Conservation (phyloP, 2,329 filamentous ascomycete species). For the Teratosphaeria viscida region DNA sequence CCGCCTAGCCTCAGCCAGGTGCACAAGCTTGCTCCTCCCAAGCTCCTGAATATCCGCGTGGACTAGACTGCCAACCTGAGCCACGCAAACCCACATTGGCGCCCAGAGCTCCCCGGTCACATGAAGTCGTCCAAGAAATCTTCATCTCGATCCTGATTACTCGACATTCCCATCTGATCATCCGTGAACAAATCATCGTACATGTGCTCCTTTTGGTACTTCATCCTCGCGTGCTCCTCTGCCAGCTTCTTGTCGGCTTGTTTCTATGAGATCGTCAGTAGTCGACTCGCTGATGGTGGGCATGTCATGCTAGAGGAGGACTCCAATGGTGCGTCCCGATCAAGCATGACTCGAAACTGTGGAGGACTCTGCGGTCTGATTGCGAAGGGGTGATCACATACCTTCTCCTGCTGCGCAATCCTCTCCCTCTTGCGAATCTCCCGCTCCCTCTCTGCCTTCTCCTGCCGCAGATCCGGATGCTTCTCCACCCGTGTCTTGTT, state of each 20-base stretch:
- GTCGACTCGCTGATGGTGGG: neutral
- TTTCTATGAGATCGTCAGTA: slow-evolving; percentile 35
- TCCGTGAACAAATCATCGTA: slow-evolving; percentile 88
- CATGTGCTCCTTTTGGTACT: slow-evolving; percentile 93
- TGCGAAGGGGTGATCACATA: slow-evolving; percentile 28
- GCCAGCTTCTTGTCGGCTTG: slow-evolving; percentile 65
- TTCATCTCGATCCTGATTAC: slow-evolving; percentile 73
- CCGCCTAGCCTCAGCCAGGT: too few relatives aligned
- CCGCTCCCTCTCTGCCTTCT: slow-evolving; percentile 66
- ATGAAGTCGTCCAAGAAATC: slow-evolving; percentile 90
- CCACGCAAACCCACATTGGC: too few relatives aligned
- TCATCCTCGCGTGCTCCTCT: slow-evolving; percentile 77
- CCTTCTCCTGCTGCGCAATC: slow-evolving; percentile 50
- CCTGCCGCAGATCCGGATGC: slow-evolving; percentile 70
- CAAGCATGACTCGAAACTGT: neutral
- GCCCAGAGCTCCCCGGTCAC: slow-evolving; percentile 25
- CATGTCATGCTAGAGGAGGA: too few relatives aligned
- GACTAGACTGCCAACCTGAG: too few relatives aligned
- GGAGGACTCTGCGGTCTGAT: neutral
- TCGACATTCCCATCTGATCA: slow-evolving; percentile 64
- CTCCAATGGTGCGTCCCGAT: too few relatives aligned
- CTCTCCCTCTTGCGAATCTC: slow-evolving; percentile 64
- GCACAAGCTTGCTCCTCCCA: too few relatives aligned
- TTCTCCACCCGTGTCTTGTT: slow-evolving; percentile 93
- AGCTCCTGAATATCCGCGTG: too few relatives aligned